phyloP scores from a whole-genome alignment of 257 asterid species.

The Cinchona pubescens region DNA sequence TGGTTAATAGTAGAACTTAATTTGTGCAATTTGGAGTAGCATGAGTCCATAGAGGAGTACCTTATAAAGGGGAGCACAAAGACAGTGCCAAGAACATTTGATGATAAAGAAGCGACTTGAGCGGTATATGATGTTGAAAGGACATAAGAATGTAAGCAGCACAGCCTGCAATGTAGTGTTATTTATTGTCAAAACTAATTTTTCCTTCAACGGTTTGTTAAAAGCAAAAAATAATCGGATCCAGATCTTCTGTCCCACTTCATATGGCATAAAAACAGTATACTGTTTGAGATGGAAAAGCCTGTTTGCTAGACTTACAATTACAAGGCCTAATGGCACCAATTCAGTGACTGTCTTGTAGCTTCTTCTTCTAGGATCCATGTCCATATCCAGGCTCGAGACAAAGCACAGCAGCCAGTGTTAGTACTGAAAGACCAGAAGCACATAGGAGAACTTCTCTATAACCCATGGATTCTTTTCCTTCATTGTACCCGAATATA shows the following conservation, averaged over 20 bases:
- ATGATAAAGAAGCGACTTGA: slow-evolving; percentile 73
- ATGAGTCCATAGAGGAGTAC: slow-evolving; percentile 23
- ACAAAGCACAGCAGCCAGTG: slow-evolving; percentile 59
- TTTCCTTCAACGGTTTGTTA: background rate
- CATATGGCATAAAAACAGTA: too few relatives aligned
- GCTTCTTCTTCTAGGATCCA: slow-evolving; percentile 47
- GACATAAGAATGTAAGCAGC: slow-evolving; percentile 56
- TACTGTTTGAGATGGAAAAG: background rate
- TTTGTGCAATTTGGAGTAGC: too few relatives aligned
- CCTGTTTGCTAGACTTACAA: slow-evolving; percentile 35
- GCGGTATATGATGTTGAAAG: slow-evolving; percentile 66
- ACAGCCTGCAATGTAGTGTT: slow-evolving; percentile 35
- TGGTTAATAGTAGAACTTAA: too few relatives aligned
- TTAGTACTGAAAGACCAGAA: slow-evolving; percentile 67
- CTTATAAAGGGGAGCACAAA: slow-evolving; percentile 87
- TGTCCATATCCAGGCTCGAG: slow-evolving; percentile 76
- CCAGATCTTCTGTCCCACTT: too few relatives aligned
- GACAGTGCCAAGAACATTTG: slow-evolving; percentile 55
- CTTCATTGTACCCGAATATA: slow-evolving; percentile 66
- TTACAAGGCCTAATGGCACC: slow-evolving; percentile 58
- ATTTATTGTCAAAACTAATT: background rate
- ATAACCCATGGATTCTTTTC: slow-evolving; percentile 59
- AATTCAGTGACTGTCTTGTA: slow-evolving; percentile 47
- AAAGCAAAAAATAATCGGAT: background rate
- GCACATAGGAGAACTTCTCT: slow-evolving; percentile 68